Base-by-base conservation (phyloP, 2,329 filamentous ascomycete genomes). In the Ophiostoma tasmaniense region DNA sequence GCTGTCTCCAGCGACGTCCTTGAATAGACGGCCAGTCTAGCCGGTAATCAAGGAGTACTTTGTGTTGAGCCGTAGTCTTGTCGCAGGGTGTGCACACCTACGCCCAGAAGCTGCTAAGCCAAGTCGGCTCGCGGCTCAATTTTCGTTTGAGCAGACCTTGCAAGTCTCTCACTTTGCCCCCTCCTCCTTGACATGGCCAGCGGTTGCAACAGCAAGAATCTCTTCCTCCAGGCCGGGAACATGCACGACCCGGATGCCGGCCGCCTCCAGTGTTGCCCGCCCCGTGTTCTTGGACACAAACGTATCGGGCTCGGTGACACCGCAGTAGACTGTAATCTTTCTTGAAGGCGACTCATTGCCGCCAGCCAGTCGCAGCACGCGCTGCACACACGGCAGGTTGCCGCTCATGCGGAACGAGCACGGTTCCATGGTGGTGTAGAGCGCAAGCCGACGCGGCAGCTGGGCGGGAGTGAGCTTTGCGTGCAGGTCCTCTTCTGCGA, bases 371-470 rank as follows among this genome's bases (percentile, higher is more conserved):
- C 81, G 81, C 55, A 96, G 79, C 30, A 99, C 90, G 67, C 94
- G 83, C 74, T 97, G 87, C 8, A 92, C 90, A 75, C 95, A 96
- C 0, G 90, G 84, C 68, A 86, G 74, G 75, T 93, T 93, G 3
- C 91, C 91, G 74, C 89, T 92, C 67, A 92, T 80, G 52, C 92
- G 83, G 74, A 88, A 82, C 67, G 86, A 89, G 76, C 92, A 96
- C 0, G 92, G 92, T 78, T 95, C 95, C 83, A 99, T 92, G 0
- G 93, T 97, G 0, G 96, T 97, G 78, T 97, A 98, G 14, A 99
- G 84, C 3, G 86, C 83, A 1, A 85, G 80, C 0, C 85, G 79
- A 8, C 66, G 42, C 13, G 71, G 70, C 35, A 70, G 69, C 17
- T 39, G 52, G 3, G 20, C 61, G 5, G 85, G 82, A 8, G 90